Conservation (phyloP, 352 stramenopile genomes). For the Phytophthora ramorum region DNA sequence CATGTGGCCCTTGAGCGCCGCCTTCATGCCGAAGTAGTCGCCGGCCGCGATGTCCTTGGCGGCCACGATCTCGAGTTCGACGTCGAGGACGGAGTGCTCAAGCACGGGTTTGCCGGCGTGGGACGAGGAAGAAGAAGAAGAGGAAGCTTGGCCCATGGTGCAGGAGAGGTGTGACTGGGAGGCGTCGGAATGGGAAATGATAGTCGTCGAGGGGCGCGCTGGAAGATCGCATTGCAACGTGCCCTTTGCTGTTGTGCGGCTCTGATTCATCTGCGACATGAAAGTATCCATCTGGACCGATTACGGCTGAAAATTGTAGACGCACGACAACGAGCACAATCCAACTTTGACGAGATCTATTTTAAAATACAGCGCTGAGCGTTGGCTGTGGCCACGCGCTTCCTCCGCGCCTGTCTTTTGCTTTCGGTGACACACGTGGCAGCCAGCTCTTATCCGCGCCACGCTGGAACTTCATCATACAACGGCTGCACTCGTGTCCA, state of each 20-base stretch:
- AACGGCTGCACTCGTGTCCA: no score
- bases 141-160: conserved; percentile 35
- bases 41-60: no score
- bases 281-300: conserved; percentile 29
- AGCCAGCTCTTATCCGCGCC: not conserved
- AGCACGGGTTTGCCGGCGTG: not conserved
- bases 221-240: conserved; percentile 15
- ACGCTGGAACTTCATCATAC: no score
- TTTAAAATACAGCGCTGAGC: no score
- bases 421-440: not conserved
- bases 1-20: no score
- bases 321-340: conserved; percentile 2
- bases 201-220: not conserved
- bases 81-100: conserved; percentile 33
- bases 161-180: not conserved
- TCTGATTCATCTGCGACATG: conserved; percentile 29
- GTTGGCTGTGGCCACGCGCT: no score
- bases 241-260: not conserved
- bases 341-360: no score
- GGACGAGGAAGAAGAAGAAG: conserved; percentile 19
- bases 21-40: no score
- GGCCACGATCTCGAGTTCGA: no score
- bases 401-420: not conserved
- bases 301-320: conserved; percentile 27
- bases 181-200: conserved; percentile 18